Base-by-base conservation (phyloP, 768 basidiomycete species). In the Austroboletus festivus region DNA sequence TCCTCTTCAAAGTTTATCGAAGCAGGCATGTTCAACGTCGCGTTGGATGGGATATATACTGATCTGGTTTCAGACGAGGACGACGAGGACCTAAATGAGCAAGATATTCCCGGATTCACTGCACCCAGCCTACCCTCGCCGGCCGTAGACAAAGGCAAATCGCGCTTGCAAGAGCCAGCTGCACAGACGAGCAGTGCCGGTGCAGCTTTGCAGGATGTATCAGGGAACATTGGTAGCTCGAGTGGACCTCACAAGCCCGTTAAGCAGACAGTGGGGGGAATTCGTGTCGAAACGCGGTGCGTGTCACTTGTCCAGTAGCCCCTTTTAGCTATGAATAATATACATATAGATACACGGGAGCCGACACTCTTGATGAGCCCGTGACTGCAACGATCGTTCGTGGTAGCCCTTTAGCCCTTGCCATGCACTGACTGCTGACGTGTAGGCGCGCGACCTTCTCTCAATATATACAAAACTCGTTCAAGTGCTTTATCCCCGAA, bases 381-480 rank as follows among this genome's bases (percentile, higher is more conserved):
- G 79, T 98, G 16, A 80, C 84, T 5, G 77, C 79, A 26, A 98
- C 94, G 1, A 93, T 98, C 51, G 94, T 93, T 56, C 47, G 88
- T 69, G n/a, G 28, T 13, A 18, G 23, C 40, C 50, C 31, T 57
- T n/a, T n/a, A 4, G 31, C 38, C 44, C 39, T 23, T 44, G 15
- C 41, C 12, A 13, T 18, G 1, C 39, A 38, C 50, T 60, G 18
- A 62, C 42, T 24, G 8, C 37, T 46, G 46, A 48, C 45, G 30
- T 30, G 38, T 56, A 97, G 94, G 82, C 82, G 60, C 85, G 94
- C 38, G 94, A 98, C 64, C 71, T 96, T 20, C 60, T 85, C 15
- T 96, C 94, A 1, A 93, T 98, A 53, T 94, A 94, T 63, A 76
- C 84, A 22, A 98, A 98, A 68, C 77, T 97, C 2, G 75, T 95